Conservation (phyloP, 192 early-diverging fungal genomes). For the Jimgerdemannia flammicorona region DNA sequence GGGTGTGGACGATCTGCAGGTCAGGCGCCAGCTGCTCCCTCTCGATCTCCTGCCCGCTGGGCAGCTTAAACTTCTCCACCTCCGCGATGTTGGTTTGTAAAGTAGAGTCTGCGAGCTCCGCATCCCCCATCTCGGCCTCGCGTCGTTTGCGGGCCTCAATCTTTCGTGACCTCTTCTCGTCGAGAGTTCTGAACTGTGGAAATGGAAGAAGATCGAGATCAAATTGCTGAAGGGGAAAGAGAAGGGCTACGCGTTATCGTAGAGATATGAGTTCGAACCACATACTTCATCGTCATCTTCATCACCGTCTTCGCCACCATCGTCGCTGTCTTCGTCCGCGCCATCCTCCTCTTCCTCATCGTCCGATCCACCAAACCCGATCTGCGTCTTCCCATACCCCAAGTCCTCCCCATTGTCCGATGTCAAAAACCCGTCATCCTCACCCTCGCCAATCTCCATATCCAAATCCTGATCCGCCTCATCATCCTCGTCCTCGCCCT, state of each 20-base stretch:
- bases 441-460: slow-evolving; percentile 30
- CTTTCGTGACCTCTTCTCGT: slow-evolving; percentile 49
- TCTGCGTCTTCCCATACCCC: slow-evolving; percentile 44
- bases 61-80: slow-evolving; percentile 64
- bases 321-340: slow-evolving; percentile 39
- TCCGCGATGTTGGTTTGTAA: slow-evolving; percentile 75
- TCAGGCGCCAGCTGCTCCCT: slow-evolving; percentile 64
- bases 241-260: slow-evolving; percentile 1
- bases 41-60: slow-evolving; percentile 60
- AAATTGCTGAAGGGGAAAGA: slow-evolving; percentile 6
- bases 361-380: slow-evolving; percentile 22
- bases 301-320: slow-evolving; percentile 35
- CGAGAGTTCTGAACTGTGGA: slow-evolving; percentile 42
- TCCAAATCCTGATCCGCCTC: slow-evolving; percentile 28
- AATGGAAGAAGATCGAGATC: slow-evolving; percentile 5
- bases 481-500: slow-evolving; percentile 38
- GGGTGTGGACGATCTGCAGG: slow-evolving; percentile 70
- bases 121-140: slow-evolving; percentile 61
- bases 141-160: slow-evolving; percentile 65
- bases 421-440: slow-evolving; percentile 16
- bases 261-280: slow-evolving; percentile 9
- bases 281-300: slow-evolving; percentile 32
- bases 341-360: slow-evolving; percentile 40
- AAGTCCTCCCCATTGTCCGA: slow-evolving; percentile 28
- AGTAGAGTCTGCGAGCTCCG: slow-evolving; percentile 65